Percentiles rank a stretch among this genome's conserved stretches.
Conservation (phyloP, 2,329 filamentous ascomycete genomes). For the Colletotrichum gloeosporioides region DNA sequence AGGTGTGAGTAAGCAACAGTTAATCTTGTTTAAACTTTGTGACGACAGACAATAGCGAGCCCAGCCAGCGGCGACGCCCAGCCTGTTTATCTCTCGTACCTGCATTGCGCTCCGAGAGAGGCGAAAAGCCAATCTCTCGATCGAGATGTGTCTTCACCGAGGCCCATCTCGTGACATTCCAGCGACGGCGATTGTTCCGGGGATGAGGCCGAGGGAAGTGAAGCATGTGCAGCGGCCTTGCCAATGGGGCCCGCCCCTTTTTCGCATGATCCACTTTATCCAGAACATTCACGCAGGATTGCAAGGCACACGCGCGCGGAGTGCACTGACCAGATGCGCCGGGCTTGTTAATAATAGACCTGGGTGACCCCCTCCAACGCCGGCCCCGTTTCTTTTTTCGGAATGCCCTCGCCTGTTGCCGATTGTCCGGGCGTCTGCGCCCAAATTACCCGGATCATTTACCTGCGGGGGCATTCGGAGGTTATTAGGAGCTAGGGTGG, state of each 20-base stretch:
- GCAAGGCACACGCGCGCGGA: not conserved
- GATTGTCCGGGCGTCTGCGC: not conserved
- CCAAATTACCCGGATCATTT: not conserved
- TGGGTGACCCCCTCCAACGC: not conserved
- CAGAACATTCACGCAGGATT: not conserved
- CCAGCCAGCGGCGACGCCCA: not conserved
- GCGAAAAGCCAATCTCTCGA: not conserved
- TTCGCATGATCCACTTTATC: not conserved
- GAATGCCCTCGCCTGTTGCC: conserved; percentile 5
- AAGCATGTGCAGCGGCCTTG: not conserved
- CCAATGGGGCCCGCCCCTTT: not conserved
- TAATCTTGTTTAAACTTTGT: not conserved
- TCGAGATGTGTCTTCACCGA: not conserved
- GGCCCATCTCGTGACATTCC: not conserved
- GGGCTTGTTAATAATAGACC: conserved; percentile 10
- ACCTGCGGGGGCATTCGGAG: not conserved
- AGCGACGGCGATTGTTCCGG: not conserved
- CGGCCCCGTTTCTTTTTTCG: not conserved
- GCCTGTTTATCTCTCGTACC: not conserved
- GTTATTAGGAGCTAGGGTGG: not conserved
- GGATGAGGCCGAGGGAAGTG: not conserved
- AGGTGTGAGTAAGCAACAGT: not conserved
- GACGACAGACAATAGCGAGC: not conserved
- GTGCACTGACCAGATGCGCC: conserved; percentile 1
- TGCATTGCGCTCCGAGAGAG: not conserved